Base-by-base conservation (phyloP, 2,329 filamentous ascomycete species). In the Beauveria varroae region DNA sequence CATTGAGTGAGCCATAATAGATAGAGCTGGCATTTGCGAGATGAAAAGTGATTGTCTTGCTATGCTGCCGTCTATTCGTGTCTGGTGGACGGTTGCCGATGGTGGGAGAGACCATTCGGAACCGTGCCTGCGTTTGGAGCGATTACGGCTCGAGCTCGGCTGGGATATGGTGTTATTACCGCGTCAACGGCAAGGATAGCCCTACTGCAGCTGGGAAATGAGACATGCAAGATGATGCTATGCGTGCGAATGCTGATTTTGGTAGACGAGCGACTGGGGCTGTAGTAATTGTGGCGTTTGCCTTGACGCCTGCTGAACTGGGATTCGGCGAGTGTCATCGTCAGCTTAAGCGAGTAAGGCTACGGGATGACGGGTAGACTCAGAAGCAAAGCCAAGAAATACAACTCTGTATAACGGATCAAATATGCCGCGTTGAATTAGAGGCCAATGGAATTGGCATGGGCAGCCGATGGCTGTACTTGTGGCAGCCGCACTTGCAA, bases 141-240 rank as follows among this genome's bases (percentile, higher is more conserved):
- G 59, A 61, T 61, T 61, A 61, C 59, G 59, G 52, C 3, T 56
- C 59, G 59, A 44, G 58, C 58, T 60, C 50, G 57, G 58, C 50
- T 54, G 50, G 50, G 58, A 55, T 41, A 60, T 47, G 57, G 30
- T 30, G 5, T 46, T 34, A 50, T 46, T 60, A 50, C 49, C 47
- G 49, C 57, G 57, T 26, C 49, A 52, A 60, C 57, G 57, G 57
- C 49, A 46, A 34, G 18, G 2, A 26, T 3, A 49, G 55, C 20
- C 30, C 30, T 34, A 34, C 3, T 22, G n/a, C 28, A 24, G 37
- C n/a, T 49, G 57, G 57, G 47, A 60, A 53, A 60, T 60, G 46
- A 60, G 34, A 59, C 34, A 41, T 52, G 22, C 12, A 37, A 37
- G 37, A 34, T 34, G 47, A 46, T 28, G 44, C 24, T 24, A 51